These are phyloP conservation scores for Ogataea glucozyma DNA, from an alignment of 805 yeast genomes.

Conservation along the genomic window DNA sequence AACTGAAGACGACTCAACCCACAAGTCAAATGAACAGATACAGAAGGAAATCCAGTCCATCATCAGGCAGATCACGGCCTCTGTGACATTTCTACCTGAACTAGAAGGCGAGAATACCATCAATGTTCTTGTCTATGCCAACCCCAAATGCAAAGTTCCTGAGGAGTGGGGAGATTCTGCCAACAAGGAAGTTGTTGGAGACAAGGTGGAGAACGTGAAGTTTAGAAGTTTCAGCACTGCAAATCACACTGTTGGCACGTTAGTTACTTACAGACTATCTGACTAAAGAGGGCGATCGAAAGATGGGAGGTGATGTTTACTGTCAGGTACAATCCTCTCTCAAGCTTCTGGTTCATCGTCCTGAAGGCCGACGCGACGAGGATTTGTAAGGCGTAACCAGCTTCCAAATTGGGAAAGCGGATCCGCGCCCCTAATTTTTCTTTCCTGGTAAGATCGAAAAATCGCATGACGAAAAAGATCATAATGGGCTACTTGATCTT, in stretches of 20 bases:
- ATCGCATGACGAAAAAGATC: neutral
- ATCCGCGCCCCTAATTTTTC: constrained; percentile 8
- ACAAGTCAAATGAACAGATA: constrained; percentile 46
- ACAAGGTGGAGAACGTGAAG: constrained; percentile 64
- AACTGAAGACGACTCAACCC: constrained; percentile 12
- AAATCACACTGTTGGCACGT: constrained; percentile 69
- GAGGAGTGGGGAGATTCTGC: constrained; percentile 81
- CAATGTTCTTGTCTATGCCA: constrained; percentile 81
- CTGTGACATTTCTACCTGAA: constrained; percentile 81
- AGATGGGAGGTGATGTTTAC: too few relatives aligned
- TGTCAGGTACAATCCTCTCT: neutral
- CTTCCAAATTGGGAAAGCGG: constrained; percentile 16
- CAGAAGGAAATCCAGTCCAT: constrained; percentile 82
- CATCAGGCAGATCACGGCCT: constrained; percentile 84
- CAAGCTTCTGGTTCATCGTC: neutral
- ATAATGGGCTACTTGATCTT: neutral
- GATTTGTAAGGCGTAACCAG: neutral
- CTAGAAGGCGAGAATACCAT: constrained; percentile 68
- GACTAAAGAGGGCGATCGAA: constrained; percentile 16
- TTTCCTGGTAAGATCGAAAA: constrained; percentile 1
- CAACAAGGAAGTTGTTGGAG: constrained; percentile 49
- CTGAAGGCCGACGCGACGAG: constrained; percentile 13
- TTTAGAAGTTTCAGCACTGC: constrained; percentile 69
- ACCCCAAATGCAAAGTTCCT: constrained; percentile 66
- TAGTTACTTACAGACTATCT: constrained; percentile 56